Evolutionary conservation across 129 eudicot species (phyloP).

Genomic region (Lonicera japonica): DNA sequence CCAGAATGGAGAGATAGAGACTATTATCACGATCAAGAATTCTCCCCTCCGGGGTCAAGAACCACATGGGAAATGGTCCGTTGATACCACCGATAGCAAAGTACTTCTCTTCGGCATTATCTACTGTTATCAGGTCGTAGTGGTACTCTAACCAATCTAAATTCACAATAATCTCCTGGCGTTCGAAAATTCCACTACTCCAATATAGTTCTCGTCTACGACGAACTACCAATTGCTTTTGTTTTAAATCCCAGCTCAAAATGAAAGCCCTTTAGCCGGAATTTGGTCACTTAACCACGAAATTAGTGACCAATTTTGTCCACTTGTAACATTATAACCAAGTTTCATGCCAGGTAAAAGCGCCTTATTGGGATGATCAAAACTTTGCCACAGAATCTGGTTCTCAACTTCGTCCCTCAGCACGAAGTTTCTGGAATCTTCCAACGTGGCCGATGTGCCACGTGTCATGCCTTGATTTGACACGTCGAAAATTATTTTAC

Average conservation of each 20-base stretch:
- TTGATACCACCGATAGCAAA: neutral
- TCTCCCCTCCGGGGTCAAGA: neutral
- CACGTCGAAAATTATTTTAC: too few species aligned
- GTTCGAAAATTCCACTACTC: constrained; percentile 16
- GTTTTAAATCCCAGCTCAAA: constrained; percentile 7
- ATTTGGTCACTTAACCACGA: constrained; percentile 6
- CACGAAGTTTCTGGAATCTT: too few species aligned
- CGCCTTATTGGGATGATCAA: too few species aligned
- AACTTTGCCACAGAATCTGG: too few species aligned
- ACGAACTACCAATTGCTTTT: constrained; percentile 2
- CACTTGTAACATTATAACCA: neutral
- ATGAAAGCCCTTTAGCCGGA: constrained; percentile 20
- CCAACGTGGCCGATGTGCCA: too few species aligned
- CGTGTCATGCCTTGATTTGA: too few species aligned
- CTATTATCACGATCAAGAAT: neutral
- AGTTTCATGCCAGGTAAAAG: too few species aligned
- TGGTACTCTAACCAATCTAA: neutral
- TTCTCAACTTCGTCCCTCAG: too few species aligned
- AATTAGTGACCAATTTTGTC: constrained; percentile 13
- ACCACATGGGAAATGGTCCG: constrained; percentile 1
- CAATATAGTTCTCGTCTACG: constrained; percentile 4
- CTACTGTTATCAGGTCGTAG: neutral
- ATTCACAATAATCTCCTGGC: neutral
- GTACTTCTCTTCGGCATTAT: constrained; percentile 4
- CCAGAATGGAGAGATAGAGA: neutral